Base-by-base conservation (phyloP, 1,139 yeast species). In the Saccharomyces hybrid region DNA sequence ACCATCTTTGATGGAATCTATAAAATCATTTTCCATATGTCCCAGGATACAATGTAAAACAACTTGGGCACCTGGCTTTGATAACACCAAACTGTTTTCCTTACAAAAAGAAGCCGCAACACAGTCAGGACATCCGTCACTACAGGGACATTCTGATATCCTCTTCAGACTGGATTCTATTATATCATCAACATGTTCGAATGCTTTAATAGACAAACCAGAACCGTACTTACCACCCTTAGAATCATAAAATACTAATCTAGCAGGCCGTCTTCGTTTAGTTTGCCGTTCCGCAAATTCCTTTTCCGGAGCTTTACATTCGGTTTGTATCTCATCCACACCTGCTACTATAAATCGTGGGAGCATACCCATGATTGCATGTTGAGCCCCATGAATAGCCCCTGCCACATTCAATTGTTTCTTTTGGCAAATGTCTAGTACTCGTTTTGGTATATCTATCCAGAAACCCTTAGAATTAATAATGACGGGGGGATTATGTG, bases 351-450 rank as follows among this genome's bases (percentile, higher is more conserved):
- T 77, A 6, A 80, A 80, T 58, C 81, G 81, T 0, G 97, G 95
- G 28, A 90, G 69, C 59, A 87, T 77, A 50, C 86, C 86, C 79
- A 89, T 84, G 1, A 91, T 74, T 0, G 89, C 89, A 73, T 93
- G 99, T 62, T 90, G 95, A 0, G 97, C 96, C 5, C 96, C 97
- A 72, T 95, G 99, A n/a, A 93, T 88, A 0, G 95, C 95, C 2
- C 89, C 99, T 0, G 98, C 93, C 1, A 84, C 73, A 47, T 82
- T 86, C 48, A 93, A 72, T 2, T 74, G 64, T 60, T 89, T 88
- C 1, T 68, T 70, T 3, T 75, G 73, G 27, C 91, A 75, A 1
- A 83, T 59, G 1, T 81, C 81, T n/a, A 91, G 67, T 0, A 89
- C 86, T 9, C 65, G 63, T 2, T 70, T 65, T 0, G 97, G 96